Evolutionary conservation across 768 basidiomycete species (phyloP).

Genomic region (Termitomyces sp.): DNA sequence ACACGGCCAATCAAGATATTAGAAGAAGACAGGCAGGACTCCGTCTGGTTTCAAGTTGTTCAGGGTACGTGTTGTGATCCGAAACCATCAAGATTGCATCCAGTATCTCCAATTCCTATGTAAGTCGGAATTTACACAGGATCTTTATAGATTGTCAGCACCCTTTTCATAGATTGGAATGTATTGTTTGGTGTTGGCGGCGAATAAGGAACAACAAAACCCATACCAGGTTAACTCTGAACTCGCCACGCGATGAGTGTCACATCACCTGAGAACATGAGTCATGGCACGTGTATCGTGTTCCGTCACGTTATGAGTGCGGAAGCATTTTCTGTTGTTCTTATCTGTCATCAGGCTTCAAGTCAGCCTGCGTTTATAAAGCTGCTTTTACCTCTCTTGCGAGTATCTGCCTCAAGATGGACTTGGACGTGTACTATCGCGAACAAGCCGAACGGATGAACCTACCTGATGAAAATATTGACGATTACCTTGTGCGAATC

Average conservation of each 20-base stretch:
- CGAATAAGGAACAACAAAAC: not conserved
- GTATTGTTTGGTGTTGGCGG: not conserved
- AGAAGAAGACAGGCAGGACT: not conserved
- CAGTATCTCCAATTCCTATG: not conserved
- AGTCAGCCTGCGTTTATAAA: conserved; percentile 6
- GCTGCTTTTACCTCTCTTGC: not conserved
- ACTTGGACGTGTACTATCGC: conserved; percentile 42
- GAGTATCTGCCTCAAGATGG: conserved; percentile 20
- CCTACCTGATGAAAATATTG: conserved; percentile 46
- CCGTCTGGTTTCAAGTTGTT: not conserved
- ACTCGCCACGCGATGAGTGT: not conserved
- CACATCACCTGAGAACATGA: not conserved
- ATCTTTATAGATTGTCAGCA: not conserved
- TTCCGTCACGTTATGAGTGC: not conserved
- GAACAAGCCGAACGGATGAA: conserved; percentile 54
- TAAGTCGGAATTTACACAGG: not conserved
- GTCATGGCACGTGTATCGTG: conserved; percentile 4
- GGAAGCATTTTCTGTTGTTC: not conserved
- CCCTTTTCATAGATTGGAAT: not conserved
- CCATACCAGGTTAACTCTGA: not conserved
- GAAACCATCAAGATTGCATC: not conserved
- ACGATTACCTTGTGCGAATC: conserved; percentile 38
- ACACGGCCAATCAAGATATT: not conserved
- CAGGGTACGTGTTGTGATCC: not conserved
- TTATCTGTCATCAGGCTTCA: not conserved